Base-by-base conservation (phyloP, 2,329 filamentous ascomycete species). In the Trichoderma asperellum region DNA sequence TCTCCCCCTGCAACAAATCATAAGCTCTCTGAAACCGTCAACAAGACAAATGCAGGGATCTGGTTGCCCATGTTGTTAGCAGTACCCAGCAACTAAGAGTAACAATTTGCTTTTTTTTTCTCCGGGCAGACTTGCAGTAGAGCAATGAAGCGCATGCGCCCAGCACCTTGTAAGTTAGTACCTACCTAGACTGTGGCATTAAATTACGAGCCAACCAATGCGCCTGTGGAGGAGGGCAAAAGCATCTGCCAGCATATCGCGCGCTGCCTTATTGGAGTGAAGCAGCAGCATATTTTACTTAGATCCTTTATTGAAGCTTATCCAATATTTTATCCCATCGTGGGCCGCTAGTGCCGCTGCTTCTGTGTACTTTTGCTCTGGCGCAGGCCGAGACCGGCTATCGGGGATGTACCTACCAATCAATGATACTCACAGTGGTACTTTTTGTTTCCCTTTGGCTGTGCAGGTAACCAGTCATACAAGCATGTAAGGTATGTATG, bases 141-240 rank as follows among this genome's bases (percentile, higher is more conserved):
- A 32, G 32, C 32, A 32, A 52, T 7, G 18, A 52, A 62, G 60
- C 47, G 37, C 32, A 6, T 43, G 53, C 47, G 32, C 4, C 32
- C 7, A 37, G 43, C 60, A 63, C 6, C 60, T n/a, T 53, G 47
- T 14, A 37, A 8, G 24, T 24, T 24, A 24, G 24, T 24, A 24
- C 24, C 24, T 32, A 32, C 32, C 32, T 37, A 37, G 47, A 29
- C 27, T 53, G 43, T 43, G 35, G 24, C 62, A 65, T 56, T 37
- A 65, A 35, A 56, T 27, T 56, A 34, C 35, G 21, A 49, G 53
- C 53, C 53, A 63, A 55, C 32, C 47, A n/a, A 64, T 43, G 52
- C 12, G 60, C 29, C 43, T 40, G 10, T 27, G 18, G n/a, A n/a
- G n/a, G 24, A n/a, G 10, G n/a, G 29, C 49, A 4, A 64, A 53